Conservation (phyloP, 371 early-diverging fungal species). For the Mortierella sp. region DNA sequence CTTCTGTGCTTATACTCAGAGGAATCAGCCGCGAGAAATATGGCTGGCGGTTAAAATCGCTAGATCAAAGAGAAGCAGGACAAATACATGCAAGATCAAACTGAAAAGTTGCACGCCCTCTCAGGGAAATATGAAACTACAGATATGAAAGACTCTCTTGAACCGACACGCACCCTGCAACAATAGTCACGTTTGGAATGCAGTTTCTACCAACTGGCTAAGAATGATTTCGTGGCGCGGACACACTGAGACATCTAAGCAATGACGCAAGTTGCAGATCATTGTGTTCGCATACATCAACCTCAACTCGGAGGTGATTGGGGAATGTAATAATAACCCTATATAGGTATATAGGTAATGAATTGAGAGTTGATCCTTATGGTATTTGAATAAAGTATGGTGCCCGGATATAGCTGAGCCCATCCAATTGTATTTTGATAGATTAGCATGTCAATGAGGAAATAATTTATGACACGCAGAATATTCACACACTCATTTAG, state of each 20-base stretch:
- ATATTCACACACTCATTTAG: not conserved
- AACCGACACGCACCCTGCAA: not conserved
- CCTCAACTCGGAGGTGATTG: no score
- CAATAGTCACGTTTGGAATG: slow-evolving; percentile 1
- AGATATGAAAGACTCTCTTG: not conserved
- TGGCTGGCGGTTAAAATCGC: no score
- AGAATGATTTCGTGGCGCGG: no score
- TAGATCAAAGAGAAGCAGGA: not conserved
- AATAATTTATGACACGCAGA: not conserved
- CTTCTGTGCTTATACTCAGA: not conserved
- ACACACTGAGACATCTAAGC: no score
- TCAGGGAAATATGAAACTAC: not conserved
- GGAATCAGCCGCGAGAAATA: not conserved
- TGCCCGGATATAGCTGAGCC: no score
- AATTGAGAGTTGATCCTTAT: not conserved
- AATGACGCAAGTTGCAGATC: no score
- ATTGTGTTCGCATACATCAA: no score
- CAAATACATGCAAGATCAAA: not conserved
- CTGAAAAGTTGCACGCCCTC: not conserved
- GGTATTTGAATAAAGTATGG: no score
- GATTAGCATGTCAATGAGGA: no score
- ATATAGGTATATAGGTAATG: no score
- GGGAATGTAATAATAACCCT: not conserved
- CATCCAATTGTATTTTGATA: no score
- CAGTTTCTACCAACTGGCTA: not conserved